Evolutionary conservation across 805 yeast genomes (phyloP).

Genomic region (Vanderwaltozyma verrucispora): DNA sequence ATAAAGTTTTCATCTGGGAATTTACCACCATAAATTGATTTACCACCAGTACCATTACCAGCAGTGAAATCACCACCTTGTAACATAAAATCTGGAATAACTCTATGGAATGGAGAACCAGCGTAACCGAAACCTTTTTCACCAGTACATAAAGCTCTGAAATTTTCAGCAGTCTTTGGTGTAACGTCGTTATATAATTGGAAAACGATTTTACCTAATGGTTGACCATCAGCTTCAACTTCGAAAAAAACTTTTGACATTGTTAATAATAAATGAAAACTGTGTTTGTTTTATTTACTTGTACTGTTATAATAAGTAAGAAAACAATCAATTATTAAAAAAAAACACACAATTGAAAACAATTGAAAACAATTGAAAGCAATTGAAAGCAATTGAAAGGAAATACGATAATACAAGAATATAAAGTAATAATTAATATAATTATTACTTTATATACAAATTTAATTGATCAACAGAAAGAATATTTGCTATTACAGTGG

Average conservation of each 20-base stretch:
- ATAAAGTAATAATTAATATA: too few relatives aligned
- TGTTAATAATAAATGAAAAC: too few relatives aligned
- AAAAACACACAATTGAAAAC: too few relatives aligned
- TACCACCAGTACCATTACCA: slow-evolving; percentile 97
- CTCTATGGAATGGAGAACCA: slow-evolving; percentile 91
- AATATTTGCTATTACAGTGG: too few relatives aligned
- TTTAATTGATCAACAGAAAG: too few relatives aligned
- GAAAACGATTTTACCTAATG: slow-evolving; percentile 78
- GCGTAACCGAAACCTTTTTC: slow-evolving; percentile 95
- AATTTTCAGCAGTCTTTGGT: slow-evolving; percentile 94
- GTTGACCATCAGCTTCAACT: slow-evolving; percentile 65
- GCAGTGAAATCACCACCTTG: slow-evolving; percentile 95
- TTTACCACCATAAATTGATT: slow-evolving; percentile 72
- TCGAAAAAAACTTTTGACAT: slow-evolving; percentile 77
- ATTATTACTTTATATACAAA: too few relatives aligned
- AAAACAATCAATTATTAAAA: too few relatives aligned
- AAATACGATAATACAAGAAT: too few relatives aligned
- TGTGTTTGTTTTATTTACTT: too few relatives aligned
- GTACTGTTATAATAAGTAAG: too few relatives aligned
- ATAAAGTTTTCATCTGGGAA: slow-evolving; percentile 68
- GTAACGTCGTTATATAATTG: slow-evolving; percentile 81
- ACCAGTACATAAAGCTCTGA: slow-evolving; percentile 91
- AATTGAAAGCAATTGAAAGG: too few relatives aligned
- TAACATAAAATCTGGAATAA: slow-evolving; percentile 94
- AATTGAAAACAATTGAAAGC: too few relatives aligned